phyloP scores from a whole-genome alignment of 129 eudicot species.

The Centaurea solstitialis region DNA sequence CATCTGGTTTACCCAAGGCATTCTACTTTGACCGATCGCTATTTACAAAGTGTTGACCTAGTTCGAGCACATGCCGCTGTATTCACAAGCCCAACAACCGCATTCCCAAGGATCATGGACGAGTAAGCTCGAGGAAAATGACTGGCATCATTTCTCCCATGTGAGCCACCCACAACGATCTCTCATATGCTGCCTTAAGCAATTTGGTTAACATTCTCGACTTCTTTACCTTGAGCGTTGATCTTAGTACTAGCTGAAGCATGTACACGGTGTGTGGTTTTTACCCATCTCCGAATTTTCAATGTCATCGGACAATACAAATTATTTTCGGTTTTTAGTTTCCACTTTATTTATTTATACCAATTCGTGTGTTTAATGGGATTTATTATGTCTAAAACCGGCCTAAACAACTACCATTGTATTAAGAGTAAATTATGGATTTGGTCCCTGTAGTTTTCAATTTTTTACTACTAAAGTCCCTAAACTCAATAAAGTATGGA shows the following conservation, averaged over 20 bases:
- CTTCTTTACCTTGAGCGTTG: neutral
- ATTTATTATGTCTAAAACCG: too few species aligned
- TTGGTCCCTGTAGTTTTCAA: too few species aligned
- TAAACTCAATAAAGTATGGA: too few species aligned
- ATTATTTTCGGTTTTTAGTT: neutral
- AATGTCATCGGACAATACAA: too few species aligned
- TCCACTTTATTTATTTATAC: neutral
- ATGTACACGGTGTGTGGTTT: neutral
- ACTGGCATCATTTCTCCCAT: neutral
- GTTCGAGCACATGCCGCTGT: neutral
- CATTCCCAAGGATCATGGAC: neutral
- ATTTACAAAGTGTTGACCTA: neutral
- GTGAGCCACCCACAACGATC: neutral
- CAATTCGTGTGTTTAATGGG: too few species aligned
- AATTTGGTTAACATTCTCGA: too few species aligned
- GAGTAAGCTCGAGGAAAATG: neutral
- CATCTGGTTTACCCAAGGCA: neutral
- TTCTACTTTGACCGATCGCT: neutral
- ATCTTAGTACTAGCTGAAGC: neutral
- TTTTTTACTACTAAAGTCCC: too few species aligned
- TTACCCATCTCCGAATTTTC: neutral
- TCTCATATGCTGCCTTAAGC: neutral
- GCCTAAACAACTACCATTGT: too few species aligned
- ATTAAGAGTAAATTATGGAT: too few species aligned
- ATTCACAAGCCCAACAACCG: neutral